Evolutionary conservation across 2,329 filamentous ascomycete species (phyloP), one percentile per base, ranked within the genome.

Genomic region (Lizonia empirigonia): DNA sequence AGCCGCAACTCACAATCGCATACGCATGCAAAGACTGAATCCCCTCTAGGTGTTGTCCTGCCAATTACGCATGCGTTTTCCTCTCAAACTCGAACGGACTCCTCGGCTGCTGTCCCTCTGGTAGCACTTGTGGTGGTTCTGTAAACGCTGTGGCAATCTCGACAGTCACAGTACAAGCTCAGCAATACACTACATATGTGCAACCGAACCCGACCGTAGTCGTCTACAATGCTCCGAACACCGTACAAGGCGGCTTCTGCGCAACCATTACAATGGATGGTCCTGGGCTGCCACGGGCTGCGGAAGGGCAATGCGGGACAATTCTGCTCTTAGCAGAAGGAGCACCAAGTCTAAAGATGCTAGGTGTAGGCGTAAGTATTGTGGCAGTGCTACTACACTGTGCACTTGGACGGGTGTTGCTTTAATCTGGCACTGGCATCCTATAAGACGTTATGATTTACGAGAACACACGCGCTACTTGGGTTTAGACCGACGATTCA

Each of bases 91-190:
- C 68, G 13, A 64, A 65, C 24, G 70, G 70, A 26, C 42, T 73
- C 12, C 67, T 73, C 35, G 72, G 71, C 22, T 75, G 72, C 57
- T 75, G 72, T 57, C 72, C 72, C 15, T 54, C 58, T 18, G 71
- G 71, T 19, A 68, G 60, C 46, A 55, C 56, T 9, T 75, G 72
- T 45, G 63, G 60, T 26, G 72, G 72, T 12, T 48, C 39, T 15
- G 65, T 73, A 12, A 68, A 69, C 16, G 68, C 66, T 26, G 65
- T 66, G 15, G 58, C 65, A n/a, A 53, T 73, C 40, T 64, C 62
- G 3, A 74, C 71, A 1, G 63, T 74, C 2, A 74, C 71, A 1
- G 68, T 74, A 4, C 65, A 71, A 27, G 58, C 62, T 15, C 59
- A 60, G 37, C 62, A 64, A 37, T 58, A 63, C 16, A 71, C 68